Evolutionary conservation across 352 stramenopile species (phyloP).

Genomic region (Phytophthora pistaciae): DNA sequence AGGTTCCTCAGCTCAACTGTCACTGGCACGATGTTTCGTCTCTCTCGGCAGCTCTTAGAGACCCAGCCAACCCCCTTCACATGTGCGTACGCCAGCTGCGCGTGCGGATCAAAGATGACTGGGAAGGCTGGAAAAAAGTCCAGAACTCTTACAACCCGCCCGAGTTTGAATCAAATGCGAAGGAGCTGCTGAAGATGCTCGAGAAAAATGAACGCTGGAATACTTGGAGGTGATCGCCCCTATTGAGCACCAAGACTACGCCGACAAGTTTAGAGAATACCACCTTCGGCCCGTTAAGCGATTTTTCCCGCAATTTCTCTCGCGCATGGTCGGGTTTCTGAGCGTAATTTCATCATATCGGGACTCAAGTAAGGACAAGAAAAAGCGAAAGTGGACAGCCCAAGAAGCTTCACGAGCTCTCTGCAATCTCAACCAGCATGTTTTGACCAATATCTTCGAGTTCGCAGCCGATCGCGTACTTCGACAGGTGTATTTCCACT

Average conservation of each 20-base stretch:
- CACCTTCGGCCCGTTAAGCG: neutral
- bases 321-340: neutral
- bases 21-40: neutral
- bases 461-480: neutral
- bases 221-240: neutral
- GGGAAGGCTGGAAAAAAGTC: neutral
- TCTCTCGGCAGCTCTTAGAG: neutral
- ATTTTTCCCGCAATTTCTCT: neutral
- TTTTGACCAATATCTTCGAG: neutral
- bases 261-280: neutral
- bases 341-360: neutral
- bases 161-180: neutral
- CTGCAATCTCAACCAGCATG: neutral
- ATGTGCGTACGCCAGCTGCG: neutral
- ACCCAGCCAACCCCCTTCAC: neutral
- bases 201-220: neutral
- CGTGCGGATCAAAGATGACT: neutral
- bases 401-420: neutral
- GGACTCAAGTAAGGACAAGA: neutral
- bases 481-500: neutral
- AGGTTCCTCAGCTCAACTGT: neutral
- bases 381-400: neutral
- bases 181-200: neutral
- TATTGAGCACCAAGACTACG: neutral
- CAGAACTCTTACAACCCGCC: neutral